Evolutionary conservation across 805 yeast species (phyloP).

Genomic region (Metschnikowia peoriensis): DNA sequence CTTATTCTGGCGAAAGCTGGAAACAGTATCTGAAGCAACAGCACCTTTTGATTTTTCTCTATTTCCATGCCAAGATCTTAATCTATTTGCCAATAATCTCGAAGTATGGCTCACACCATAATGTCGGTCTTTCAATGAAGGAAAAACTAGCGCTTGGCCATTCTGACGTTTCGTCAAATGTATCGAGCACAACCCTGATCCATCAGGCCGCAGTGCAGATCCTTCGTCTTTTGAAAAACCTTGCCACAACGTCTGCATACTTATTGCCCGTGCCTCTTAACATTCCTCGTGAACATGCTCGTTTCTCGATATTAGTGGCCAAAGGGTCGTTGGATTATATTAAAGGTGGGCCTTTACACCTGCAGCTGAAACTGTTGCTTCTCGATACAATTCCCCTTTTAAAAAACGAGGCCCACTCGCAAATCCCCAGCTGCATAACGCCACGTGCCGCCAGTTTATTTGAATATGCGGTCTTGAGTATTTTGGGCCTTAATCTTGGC

Average conservation of each 20-base stretch:
- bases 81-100: constrained; percentile 43
- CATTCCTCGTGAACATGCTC: constrained; percentile 57
- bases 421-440: constrained; percentile 53
- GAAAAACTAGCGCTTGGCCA: constrained; percentile 39
- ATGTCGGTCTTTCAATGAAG: constrained; percentile 41
- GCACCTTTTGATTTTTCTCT: constrained; percentile 48
- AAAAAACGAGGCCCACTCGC: constrained; percentile 49
- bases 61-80: constrained; percentile 42
- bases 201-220: constrained; percentile 69
- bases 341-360: constrained; percentile 77
- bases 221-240: constrained; percentile 48
- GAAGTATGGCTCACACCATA: constrained; percentile 40
- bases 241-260: constrained; percentile 36
- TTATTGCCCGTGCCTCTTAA: constrained; percentile 65
- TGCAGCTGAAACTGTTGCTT: constrained; percentile 61
- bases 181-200: constrained; percentile 61
- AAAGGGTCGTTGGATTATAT: constrained; percentile 79
- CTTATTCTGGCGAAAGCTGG: not conserved
- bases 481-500: constrained; percentile 51
- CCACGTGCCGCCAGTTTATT: constrained; percentile 53
- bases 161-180: constrained; percentile 27
- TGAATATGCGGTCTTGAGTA: constrained; percentile 59
- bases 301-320: constrained; percentile 64
- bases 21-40: constrained; percentile 31
- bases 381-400: constrained; percentile 49